phyloP scores from a whole-genome alignment of 1,139 yeast species.

The Suhomyces bokatorum region DNA sequence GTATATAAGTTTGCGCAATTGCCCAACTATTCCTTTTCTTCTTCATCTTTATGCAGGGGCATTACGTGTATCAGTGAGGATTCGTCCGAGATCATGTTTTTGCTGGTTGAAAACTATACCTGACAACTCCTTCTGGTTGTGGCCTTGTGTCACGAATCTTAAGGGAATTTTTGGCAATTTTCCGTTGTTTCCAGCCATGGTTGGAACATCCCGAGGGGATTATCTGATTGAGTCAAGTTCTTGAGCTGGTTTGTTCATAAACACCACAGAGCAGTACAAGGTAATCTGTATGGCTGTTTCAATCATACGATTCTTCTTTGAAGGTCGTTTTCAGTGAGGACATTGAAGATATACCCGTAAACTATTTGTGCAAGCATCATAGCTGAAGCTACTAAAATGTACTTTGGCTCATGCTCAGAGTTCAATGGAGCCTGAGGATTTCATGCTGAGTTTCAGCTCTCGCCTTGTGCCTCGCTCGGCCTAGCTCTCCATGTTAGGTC shows the following conservation, averaged over 20 bases:
- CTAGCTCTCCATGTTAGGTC: slow-evolving; percentile 26
- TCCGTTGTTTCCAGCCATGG: not conserved
- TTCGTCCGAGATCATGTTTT: slow-evolving; percentile 99
- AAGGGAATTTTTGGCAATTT: slow-evolving; percentile 77
- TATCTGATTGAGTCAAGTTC: slow-evolving; percentile 1
- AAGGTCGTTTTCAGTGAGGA: slow-evolving; percentile 32
- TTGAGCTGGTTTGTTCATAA: not conserved
- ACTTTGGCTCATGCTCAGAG: not conserved
- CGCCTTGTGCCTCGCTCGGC: slow-evolving; percentile 78
- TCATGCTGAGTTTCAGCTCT: not conserved
- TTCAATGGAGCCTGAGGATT: not conserved
- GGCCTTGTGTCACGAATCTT: slow-evolving; percentile 45
- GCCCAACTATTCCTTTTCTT: slow-evolving; percentile 25
- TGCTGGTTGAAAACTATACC: slow-evolving; percentile 99
- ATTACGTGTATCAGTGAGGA: slow-evolving; percentile 99
- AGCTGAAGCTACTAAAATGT: not conserved
- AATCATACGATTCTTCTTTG: slow-evolving; percentile 34
- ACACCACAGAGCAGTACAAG: too few relatives aligned
- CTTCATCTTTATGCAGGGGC: slow-evolving; percentile 99
- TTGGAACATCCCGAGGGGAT: slow-evolving; percentile 1
- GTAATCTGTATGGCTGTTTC: not conserved
- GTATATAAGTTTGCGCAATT: slow-evolving; percentile 18
- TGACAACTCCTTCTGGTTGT: slow-evolving; percentile 85
- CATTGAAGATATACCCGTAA: slow-evolving; percentile 19
- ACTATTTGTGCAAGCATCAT: not conserved